phyloP scores from a whole-genome alignment of 345 rosid species.

The Arabidopsis suecica region DNA sequence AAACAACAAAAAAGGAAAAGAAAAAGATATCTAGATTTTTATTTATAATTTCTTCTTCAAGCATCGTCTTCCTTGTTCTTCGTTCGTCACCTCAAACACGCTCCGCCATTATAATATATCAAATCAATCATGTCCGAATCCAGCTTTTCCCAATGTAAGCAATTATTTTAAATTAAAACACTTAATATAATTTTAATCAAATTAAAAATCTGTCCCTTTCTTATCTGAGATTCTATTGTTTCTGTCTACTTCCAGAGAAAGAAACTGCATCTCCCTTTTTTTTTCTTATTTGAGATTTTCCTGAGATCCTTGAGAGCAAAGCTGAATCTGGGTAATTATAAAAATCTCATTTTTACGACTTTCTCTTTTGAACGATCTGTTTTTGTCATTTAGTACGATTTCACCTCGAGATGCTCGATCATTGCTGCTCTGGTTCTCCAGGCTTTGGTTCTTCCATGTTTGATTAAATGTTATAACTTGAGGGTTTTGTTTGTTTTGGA shows the following conservation, averaged over 20 bases:
- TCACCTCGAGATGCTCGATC: slow-evolving; percentile 10
- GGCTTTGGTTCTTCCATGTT: not conserved
- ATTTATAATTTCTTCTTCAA: not conserved
- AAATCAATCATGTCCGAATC: slow-evolving; percentile 45
- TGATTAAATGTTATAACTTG: not conserved
- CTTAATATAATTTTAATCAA: not conserved
- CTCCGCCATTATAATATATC: slow-evolving; percentile 21
- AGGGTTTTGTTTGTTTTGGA: not conserved
- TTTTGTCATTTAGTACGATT: slow-evolving; percentile 9
- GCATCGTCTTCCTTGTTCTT: slow-evolving; percentile 26
- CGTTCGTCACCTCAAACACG: slow-evolving; percentile 34
- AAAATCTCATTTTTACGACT: slow-evolving; percentile 30
- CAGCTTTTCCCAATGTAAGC: slow-evolving; percentile 23
- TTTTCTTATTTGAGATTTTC: slow-evolving; percentile 10
- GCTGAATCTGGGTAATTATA: slow-evolving; percentile 40
- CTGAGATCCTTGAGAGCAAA: slow-evolving; percentile 28
- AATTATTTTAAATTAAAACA: not conserved
- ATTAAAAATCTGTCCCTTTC: slow-evolving; percentile 23
- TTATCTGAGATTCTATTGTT: slow-evolving; percentile 25
- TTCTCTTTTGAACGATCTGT: slow-evolving; percentile 31
- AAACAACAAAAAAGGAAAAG: not conserved
- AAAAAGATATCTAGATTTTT: slow-evolving; percentile 12
- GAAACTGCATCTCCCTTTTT: slow-evolving; percentile 28
- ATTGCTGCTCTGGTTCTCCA: not conserved
- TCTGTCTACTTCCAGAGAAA: slow-evolving; percentile 14